Evolutionary conservation across 2,329 filamentous ascomycete genomes (phyloP), one percentile per base, ranked within the genome.

Genomic region (Paraphoma sp.): DNA sequence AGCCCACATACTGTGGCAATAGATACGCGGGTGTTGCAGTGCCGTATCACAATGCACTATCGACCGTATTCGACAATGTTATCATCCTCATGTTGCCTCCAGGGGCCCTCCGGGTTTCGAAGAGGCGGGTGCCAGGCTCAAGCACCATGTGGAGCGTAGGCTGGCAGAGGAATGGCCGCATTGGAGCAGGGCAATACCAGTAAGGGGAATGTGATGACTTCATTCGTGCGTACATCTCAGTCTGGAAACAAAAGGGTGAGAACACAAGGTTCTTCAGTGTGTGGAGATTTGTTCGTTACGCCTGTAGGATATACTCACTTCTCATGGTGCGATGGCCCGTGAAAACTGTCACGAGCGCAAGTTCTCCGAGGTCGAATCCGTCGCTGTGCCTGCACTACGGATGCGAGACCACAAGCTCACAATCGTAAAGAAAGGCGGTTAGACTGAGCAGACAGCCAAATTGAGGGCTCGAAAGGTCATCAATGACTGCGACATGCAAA

Each of bases 291-390:
- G n/a, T 9, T 56, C 9, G 31, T 54, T 7, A 53, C 38, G 8
- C 60, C 56, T 10, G 43, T 48, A 16, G 30, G 48, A 11, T 56
- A 52, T 41, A 57, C 60, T 38, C 66, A 51, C 18, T 49, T 60
- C 7, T 54, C 62, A 4, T 68, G 64, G 63, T 60, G 61, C 6
- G 59, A 63, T 38, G 64, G 63, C 14, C 51, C 33, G 8, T 60
- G n/a, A 71, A 36, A 64, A 66, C 33, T 77, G 72, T 51, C 70
- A 66, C 2, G 74, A 73, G 0, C 55, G 59, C 33, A 76, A 72
- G 48, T 75, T 75, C 56, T 65, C 65, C 9, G 70, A 76, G 48
- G 72, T 75, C 6, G 73, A 76, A 48, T 73, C 74, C 44, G 71
- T 73, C n/a, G 72, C 71, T 12, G 65, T 74, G 11, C 47, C 75